A percentile compares a stretch with the other conserved stretches of the same genome.
phyloP scores from a whole-genome alignment of 192 early-diverging fungal genomes.

The Backusella australiensis region DNA sequence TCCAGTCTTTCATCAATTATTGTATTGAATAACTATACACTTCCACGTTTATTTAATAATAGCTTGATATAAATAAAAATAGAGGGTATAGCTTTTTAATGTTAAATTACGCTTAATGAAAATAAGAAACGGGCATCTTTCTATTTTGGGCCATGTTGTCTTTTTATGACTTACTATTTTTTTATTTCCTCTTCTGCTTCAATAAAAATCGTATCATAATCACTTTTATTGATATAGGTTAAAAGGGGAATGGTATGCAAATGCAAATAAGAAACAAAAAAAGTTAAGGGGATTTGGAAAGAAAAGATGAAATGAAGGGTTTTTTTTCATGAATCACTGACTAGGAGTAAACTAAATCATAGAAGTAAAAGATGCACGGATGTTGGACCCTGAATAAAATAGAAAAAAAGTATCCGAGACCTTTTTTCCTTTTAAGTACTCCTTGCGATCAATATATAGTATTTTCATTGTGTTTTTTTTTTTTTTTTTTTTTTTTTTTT shows the following conservation, averaged over 20 bases:
- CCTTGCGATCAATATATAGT: neutral
- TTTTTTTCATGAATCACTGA: neutral
- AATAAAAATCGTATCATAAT: neutral
- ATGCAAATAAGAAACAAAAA: slow-evolving; percentile 2
- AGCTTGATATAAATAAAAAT: neutral
- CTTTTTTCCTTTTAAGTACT: neutral
- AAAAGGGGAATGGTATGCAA: neutral
- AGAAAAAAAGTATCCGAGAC: neutral
- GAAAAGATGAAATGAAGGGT: neutral
- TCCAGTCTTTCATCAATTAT: neutral
- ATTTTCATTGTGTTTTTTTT: slow-evolving; percentile 4
- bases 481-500: slow-evolving; percentile 8
- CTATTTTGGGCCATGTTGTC: neutral
- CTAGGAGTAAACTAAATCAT: neutral
- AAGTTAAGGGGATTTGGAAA: neutral
- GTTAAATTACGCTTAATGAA: neutral
- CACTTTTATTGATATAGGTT: neutral
- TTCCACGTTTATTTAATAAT: neutral
- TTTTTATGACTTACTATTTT: neutral
- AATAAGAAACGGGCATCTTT: neutral
- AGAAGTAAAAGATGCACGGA: slow-evolving; percentile 6
- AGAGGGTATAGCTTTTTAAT: neutral
- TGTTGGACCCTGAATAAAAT: slow-evolving; percentile 4
- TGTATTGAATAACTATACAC: neutral
- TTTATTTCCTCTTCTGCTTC: neutral